phyloP scores from a whole-genome alignment of 164 flowering plant genomes.

The Cinnamomum micranthum region DNA sequence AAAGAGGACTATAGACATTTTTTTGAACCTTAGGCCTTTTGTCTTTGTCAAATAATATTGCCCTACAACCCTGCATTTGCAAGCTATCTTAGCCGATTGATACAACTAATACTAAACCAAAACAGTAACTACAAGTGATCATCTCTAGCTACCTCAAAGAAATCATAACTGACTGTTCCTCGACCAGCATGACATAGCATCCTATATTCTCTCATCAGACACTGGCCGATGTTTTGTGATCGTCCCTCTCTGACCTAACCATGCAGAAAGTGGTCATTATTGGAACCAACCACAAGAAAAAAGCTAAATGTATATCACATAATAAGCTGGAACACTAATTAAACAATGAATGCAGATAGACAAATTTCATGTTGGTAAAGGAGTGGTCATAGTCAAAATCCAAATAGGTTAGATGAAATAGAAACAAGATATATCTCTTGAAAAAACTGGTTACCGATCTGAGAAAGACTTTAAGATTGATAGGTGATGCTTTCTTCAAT shows the following conservation, averaged over 20 bases:
- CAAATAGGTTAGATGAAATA: too few species aligned
- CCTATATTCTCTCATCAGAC: conserved; percentile 74
- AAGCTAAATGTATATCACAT: too few species aligned
- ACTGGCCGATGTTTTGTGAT: conserved; percentile 72
- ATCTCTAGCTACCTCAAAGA: conserved; percentile 16
- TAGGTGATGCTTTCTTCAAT: too few species aligned
- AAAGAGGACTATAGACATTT: too few species aligned
- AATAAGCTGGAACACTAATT: background rate
- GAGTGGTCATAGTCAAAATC: too few species aligned
- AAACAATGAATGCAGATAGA: background rate
- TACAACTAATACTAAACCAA: too few species aligned
- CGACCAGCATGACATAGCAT: conserved; percentile 61
- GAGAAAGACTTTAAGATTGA: background rate
- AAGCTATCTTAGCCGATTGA: background rate
- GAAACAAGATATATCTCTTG: too few species aligned
- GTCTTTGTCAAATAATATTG: conserved; percentile 62
- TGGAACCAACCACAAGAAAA: background rate
- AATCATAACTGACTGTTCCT: conserved; percentile 60
- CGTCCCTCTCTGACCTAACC: conserved; percentile 84
- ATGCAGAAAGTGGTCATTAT: background rate
- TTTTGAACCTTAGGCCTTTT: conserved; percentile 25
- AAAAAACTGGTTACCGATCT: background rate
- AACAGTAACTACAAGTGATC: background rate
- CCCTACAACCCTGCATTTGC: conserved; percentile 51
- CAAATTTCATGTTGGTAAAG: too few species aligned